phyloP scores from a whole-genome alignment of 148 eudicot genomes.

The Gaultheria prostrata region DNA sequence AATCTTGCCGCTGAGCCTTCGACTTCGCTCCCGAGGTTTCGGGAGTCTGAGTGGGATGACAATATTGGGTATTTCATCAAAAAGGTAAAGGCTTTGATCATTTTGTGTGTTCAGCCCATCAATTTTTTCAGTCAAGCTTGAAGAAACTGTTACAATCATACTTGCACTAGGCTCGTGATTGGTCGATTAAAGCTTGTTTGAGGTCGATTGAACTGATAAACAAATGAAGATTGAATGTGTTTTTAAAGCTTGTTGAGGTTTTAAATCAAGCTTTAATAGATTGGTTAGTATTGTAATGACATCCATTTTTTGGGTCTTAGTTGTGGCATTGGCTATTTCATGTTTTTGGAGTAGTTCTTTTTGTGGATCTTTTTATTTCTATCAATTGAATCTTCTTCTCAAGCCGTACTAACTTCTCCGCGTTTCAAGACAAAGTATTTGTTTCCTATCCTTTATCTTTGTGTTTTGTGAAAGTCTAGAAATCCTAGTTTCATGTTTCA shows the following conservation, averaged over 20 bases:
- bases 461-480: background rate
- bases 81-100: conserved; percentile 47
- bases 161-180: background rate
- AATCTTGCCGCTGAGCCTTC: conserved; percentile 20
- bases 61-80: conserved; percentile 68
- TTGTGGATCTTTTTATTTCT: background rate
- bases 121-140: background rate
- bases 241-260: background rate
- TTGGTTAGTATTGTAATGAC: background rate
- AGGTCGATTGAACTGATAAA: background rate
- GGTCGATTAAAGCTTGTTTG: background rate
- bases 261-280: background rate
- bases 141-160: background rate
- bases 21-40: conserved; percentile 27
- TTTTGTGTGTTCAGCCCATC: background rate
- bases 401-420: background rate
- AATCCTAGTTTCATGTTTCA: background rate
- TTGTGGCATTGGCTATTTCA: background rate
- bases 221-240: background rate
- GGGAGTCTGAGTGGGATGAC: conserved; percentile 64
- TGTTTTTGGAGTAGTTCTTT: conserved; percentile 5
- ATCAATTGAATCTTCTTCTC: background rate
- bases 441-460: background rate
- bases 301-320: conserved; percentile 3
- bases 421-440: background rate